Evolutionary conservation across 805 yeast species (phyloP).

Genomic region (Saccharomycopsis capsularis): DNA sequence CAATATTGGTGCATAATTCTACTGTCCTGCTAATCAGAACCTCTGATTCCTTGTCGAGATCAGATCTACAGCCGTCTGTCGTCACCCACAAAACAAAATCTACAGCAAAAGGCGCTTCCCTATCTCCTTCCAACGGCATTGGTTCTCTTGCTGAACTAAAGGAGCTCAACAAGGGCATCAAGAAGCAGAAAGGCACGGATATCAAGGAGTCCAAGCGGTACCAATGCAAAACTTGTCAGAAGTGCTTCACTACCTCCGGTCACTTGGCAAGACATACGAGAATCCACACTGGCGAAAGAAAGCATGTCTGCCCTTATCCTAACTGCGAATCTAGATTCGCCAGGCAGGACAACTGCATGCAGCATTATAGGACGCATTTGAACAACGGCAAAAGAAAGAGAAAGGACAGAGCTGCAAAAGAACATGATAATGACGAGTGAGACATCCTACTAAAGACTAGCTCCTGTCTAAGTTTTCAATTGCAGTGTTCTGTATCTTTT

Average conservation of each 20-base stretch:
- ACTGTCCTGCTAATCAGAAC: too few species aligned
- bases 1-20: not conserved
- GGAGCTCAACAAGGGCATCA: not conserved
- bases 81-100: too few species aligned
- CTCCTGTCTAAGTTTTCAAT: too few species aligned
- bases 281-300: slow-evolving; percentile 88
- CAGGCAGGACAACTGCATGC: slow-evolving; percentile 92
- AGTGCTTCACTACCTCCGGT: slow-evolving; percentile 79
- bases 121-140: not conserved
- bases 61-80: too few species aligned
- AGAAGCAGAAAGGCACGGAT: not conserved
- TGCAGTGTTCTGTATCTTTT: not conserved
- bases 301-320: slow-evolving; percentile 80
- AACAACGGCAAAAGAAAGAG: slow-evolving; percentile 24
- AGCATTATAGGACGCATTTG: slow-evolving; percentile 77
- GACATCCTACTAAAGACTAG: too few species aligned
- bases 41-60: too few species aligned
- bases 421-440: not conserved
- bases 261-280: slow-evolving; percentile 86
- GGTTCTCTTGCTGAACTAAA: not conserved
- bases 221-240: slow-evolving; percentile 48
- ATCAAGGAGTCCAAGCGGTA: slow-evolving; percentile 32
- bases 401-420: slow-evolving; percentile 3
- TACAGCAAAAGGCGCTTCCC: not conserved
- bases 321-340: slow-evolving; percentile 79